Evolutionary conservation across 2,329 filamentous ascomycete genomes (phyloP), one percentile per base, ranked within the genome.

Genomic region (Capronia coronata): DNA sequence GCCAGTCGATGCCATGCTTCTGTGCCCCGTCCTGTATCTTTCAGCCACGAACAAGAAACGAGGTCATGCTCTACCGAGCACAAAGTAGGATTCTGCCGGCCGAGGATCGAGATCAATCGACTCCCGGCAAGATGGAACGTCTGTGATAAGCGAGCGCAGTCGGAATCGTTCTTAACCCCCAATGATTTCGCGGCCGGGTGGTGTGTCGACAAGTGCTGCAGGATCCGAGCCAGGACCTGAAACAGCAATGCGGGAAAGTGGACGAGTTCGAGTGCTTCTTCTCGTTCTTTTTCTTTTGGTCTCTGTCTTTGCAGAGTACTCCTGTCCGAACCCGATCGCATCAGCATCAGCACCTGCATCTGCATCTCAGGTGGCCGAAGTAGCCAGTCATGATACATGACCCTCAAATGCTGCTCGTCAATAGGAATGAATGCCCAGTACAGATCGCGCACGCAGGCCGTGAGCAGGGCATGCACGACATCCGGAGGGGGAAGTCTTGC

Each of bases 1-100:
- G 21, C 48, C 11, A 50, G 38, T 21, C 48, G 23, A 39, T 47
- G 27, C 48, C 48, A 51, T 16, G 43, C 44, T 34, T 51, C 48
- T 27, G 35, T 35, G 11, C 48, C 48, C 25, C 43, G 48, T 13
- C 48, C 38, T 14, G 22, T 42, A 21, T 51, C 37, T 29, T 51
- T 51, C 43, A 51, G 18, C 48, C 43, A 51, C 18, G 16, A 41
- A 19, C 16, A 23, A 22, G 21, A 30, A 11, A 44, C n/a, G 21
- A 51, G 18, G 23, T 51, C 43, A 22, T 46, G 39, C 29, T 51
- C 39, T 7, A 46, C 23, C 16, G 48, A 51, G 29, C 34, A 32
- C 21, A 45, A 14, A 5, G 43, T 51, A 10, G 48, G 48, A 16
- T 47, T 8, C 8, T 51, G 43, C n/a, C 48, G 43, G 8, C 43